Evolutionary conservation across 169 alveolate genomes (phyloP).

Genomic region (Eimeria sp.): DNA sequence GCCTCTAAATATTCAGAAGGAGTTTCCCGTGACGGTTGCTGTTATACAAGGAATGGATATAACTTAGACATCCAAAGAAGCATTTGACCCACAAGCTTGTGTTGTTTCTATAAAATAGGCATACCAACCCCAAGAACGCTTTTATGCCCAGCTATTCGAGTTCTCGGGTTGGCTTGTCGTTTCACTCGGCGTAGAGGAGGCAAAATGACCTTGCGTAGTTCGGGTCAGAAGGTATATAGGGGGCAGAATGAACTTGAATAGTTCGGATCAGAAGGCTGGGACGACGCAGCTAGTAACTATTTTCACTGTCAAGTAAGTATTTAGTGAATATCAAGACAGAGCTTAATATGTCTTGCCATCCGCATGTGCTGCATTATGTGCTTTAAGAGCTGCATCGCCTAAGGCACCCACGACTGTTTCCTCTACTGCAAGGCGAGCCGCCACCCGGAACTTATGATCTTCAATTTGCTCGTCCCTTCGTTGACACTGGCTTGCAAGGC

Average conservation of each 20-base stretch:
- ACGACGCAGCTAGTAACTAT: neutral
- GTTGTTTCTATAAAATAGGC: too few species aligned
- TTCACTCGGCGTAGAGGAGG: neutral
- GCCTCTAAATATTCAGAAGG: neutral
- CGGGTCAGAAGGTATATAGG: too few species aligned
- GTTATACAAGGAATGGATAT: neutral
- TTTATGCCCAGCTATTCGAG: too few species aligned
- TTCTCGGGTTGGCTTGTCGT: neutral
- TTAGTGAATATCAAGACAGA: neutral
- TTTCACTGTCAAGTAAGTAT: neutral
- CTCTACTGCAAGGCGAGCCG: conserved; percentile 73
- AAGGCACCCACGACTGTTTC: conserved; percentile 52
- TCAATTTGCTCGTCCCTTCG: conserved; percentile 73
- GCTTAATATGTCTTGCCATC: neutral
- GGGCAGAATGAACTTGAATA: neutral
- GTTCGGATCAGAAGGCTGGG: neutral
- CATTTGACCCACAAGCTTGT: neutral
- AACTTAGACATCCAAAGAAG: neutral
- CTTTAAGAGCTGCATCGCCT: neutral
- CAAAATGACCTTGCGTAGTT: too few species aligned
- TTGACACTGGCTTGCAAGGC: conserved; percentile 90
- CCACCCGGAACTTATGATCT: conserved; percentile 68
- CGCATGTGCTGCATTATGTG: neutral
- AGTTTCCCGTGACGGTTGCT: neutral
- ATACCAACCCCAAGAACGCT: too few species aligned